Base-by-base conservation (phyloP, 805 yeast genomes). In the Kuraishia capsulata region DNA sequence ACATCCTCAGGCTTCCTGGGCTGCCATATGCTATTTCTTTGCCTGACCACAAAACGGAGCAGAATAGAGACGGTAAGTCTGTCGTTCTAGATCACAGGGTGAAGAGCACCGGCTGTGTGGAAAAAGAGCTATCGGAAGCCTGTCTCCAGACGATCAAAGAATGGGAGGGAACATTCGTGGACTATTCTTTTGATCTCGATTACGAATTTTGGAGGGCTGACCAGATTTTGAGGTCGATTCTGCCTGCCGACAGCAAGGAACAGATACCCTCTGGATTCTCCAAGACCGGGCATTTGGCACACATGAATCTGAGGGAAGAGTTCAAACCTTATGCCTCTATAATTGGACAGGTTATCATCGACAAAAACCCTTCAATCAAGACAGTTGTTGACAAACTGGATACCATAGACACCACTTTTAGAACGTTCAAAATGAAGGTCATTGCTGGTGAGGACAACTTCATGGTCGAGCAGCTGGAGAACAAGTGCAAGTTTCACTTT, bases 211-310 rank as follows among this genome's bases (percentile, higher is more conserved):
- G 97, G 97, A 78, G 77, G 47, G 69, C 89, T 0, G 98, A 94
- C 40, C 96, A 92, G 48, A 81, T 92, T 13, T 64, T 92, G 29
- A 65, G 68, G 33, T 73, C 95, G 0, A 73, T 88, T 3, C 58
- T 92, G 33, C 98, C 99, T 0, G 81, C 73, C 33, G 67, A 76
- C 16, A 57, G 77, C 17, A 59, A 75, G 5, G 79, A 73, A 31
- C 95, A 87, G 40, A 66, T 81, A 6, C 99, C 98, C 1, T 69
- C 92, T 1, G 94, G 97, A 0, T 92, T 84, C 56, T 85, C 97
- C 1, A 76, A 78, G 28, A 94, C 95, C 0, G 99, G 99, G 0
- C 97, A 92, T 60, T 73, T 92, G 41, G 98, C 97, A 0, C 99
- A 92, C 59, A 60, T 94, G 52, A 92, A 92, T 51, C 59, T 92